Evolutionary conservation across 1,284 basidiomycete species (phyloP).

Genomic region (Flammula alnicola): DNA sequence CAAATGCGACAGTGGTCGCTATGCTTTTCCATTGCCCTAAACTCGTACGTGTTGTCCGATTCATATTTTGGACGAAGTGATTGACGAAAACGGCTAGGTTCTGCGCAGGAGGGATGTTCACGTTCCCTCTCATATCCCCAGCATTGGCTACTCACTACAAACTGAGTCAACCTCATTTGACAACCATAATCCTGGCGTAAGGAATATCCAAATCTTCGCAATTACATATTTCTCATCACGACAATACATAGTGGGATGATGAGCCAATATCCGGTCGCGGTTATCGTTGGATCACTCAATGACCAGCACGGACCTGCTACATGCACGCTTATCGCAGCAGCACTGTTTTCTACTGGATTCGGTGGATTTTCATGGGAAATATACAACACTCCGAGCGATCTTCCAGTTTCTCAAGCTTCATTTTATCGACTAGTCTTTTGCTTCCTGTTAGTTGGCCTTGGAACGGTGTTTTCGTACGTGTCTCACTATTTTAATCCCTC

Average conservation of each 20-base stretch:
- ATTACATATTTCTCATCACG: not conserved
- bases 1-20: constrained; percentile 34
- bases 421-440: constrained; percentile 59
- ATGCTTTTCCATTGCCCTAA: constrained; percentile 62
- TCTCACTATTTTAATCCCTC: not conserved
- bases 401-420: constrained; percentile 43
- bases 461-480: constrained; percentile 73
- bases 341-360: constrained; percentile 63
- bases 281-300: constrained; percentile 38
- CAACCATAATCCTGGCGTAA: constrained; percentile 62
- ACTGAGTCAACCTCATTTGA: constrained; percentile 75
- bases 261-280: constrained; percentile 38
- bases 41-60: constrained; percentile 54
- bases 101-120: constrained; percentile 75
- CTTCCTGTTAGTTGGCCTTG: constrained; percentile 68
- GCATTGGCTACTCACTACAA: constrained; percentile 59
- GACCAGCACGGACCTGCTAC: constrained; percentile 63
- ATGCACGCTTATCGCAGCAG: constrained; percentile 66
- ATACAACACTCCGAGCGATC: constrained; percentile 41
- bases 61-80: constrained; percentile 7
- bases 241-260: constrained; percentile 36
- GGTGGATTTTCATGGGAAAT: constrained; percentile 65
- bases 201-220: not conserved
- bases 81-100: constrained; percentile 44
- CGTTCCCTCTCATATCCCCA: constrained; percentile 74